Evolutionary conservation across 352 stramenopile species (phyloP), one percentile per base, ranked within the genome.

Genomic region (Phytophthora brassicae): DNA sequence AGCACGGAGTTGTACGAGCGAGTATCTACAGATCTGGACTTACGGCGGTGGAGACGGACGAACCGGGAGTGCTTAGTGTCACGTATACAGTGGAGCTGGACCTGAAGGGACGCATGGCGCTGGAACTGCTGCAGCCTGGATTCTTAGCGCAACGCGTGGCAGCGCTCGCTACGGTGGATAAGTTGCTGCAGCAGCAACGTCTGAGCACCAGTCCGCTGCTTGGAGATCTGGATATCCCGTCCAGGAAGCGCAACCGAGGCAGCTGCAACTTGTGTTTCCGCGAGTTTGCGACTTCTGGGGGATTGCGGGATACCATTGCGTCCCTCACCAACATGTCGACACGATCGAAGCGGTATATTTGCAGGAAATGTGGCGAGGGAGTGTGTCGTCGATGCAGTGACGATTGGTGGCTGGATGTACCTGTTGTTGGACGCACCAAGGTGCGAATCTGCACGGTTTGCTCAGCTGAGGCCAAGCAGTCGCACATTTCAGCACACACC

Each of bases 1-100:
- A 74, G 11, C 75, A 87, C 36, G 74, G 80, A 6, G 66, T 95
- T 50, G 86, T 95, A n/a, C 78, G 86, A 42, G 82, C 80, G 2
- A 90, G 81, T 56, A 77, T 93, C 48, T 95, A 95, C 56, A 74
- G 86, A 17, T 93, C 82, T 22, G 86, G 86, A 8, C 74, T 95
- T 19, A 86, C 87, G 13, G 84, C 83, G 0, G 79, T 95, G 44
- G 84, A 95, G 63, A 88, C 79, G 16, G 72, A 84, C 45, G 79
- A 89, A 44, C 83, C 84, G 0, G 86, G 86, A 7, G 79, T 92
- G 23, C 55, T 95, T 9, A 70, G 80, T 56, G 83, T 90, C 41
- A 95, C 84, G 46, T 91, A 95, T 64, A 93, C 84, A 9, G 74
- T 95, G 26, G 84, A 95, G 53, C 84, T 95, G 59, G 85, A 95